Evolutionary conservation across 371 early-diverging fungal genomes (phyloP).

Genomic region (Parasitella parasitica): DNA sequence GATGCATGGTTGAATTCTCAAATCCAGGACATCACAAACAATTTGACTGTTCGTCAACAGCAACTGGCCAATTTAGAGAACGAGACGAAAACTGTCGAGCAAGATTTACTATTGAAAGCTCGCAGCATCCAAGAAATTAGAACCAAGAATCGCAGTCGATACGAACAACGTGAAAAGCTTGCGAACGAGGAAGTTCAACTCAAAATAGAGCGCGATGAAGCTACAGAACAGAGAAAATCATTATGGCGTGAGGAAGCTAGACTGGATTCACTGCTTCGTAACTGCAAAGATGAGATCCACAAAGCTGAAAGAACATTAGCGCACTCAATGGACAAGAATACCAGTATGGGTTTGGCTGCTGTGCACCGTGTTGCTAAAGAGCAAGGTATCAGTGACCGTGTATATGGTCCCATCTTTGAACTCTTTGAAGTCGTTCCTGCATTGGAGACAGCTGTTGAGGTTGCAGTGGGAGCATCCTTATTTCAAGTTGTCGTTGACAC

Average conservation of each 20-base stretch:
- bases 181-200: constrained; percentile 27
- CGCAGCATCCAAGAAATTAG: constrained; percentile 45
- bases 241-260: constrained; percentile 93
- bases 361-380: constrained; percentile 66
- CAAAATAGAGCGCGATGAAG: constrained; percentile 53
- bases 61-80: constrained; percentile 43
- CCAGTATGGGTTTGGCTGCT: constrained; percentile 72
- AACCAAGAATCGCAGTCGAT: constrained; percentile 42
- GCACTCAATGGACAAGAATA: constrained; percentile 79
- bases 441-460: constrained; percentile 88
- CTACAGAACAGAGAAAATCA: constrained; percentile 76
- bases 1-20: constrained; percentile 75
- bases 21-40: constrained; percentile 59
- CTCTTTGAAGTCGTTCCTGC: constrained; percentile 86
- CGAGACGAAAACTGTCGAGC: constrained; percentile 26
- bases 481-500: constrained; percentile 98
- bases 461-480: constrained; percentile 86
- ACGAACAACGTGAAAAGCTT: constrained; percentile 30
- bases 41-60: constrained; percentile 48
- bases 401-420: constrained; percentile 92
- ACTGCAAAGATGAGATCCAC: constrained; percentile 71
- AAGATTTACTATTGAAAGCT: constrained; percentile 27
- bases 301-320: constrained; percentile 74
- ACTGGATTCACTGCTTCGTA: constrained; percentile 66
- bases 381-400: constrained; percentile 63